Evolutionary conservation across 768 basidiomycete genomes (phyloP), one percentile per base, ranked within the genome.

Genomic region (Lentinula raphanica): DNA sequence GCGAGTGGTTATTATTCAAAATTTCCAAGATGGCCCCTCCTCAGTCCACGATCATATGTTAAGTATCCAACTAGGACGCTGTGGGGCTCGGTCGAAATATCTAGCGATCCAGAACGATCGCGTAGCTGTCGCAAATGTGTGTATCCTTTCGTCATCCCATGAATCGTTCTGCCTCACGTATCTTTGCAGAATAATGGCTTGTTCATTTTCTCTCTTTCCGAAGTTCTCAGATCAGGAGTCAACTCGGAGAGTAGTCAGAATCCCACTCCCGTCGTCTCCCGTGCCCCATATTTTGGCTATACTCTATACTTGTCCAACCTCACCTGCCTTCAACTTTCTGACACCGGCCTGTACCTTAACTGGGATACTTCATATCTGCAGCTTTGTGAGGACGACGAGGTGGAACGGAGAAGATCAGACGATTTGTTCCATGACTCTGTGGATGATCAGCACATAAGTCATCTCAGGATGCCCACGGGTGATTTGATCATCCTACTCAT

Each of bases 311-410:
- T 79, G 27, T 56, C 38, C 17, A 60, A 58, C 56, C 64, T 83
- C n/a, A 74, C 75, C 25, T 85, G 82, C 62, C 72, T 85, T 21
- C 82, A 84, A 64, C 74, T 84, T 70, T 79, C 80, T 0, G 76
- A 80, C 27, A 79, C 80, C 0, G 79, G 77, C 0, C 59, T 85
- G 12, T 85, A 74, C 59, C 61, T 83, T 35, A 83, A 79, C 56
- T 81, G 77, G 72, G 71, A 74, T 51, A 58, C 64, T 28, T 31
- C 27, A 2, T 23, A 56, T 28, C 40, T 56, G 17, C 4, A 29
- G 13, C 21, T 28, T n/a, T 32, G 29, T 11, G 17, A 31, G 3
- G 54, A 39, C 31, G 3, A 25, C 17, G 17, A n/a, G 5, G 42
- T 8, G 3, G 39, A 42, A n/a, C 40, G 21, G 40, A 15, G 17